Percentiles rank a stretch among this genome's conserved stretches.
Conservation (phyloP, 805 yeast species). For the Hanseniaspora opuntiae region DNA sequence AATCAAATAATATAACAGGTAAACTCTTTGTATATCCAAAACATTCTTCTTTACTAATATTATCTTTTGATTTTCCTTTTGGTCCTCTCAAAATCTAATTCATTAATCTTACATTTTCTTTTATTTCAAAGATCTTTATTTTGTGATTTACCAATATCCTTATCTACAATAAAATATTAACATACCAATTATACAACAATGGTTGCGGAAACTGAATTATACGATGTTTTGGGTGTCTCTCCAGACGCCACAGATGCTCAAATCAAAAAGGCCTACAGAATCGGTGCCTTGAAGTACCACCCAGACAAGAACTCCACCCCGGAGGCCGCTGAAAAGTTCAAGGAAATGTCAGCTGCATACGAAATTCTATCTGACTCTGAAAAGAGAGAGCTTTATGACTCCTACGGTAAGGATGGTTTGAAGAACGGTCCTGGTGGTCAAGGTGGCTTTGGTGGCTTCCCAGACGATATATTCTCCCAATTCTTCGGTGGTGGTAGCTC, state of each 20-base stretch:
- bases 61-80: no score
- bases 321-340: constrained; percentile 91
- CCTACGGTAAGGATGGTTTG: constrained; percentile 86
- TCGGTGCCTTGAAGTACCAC: constrained; percentile 65
- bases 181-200: constrained; percentile 23
- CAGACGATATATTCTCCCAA: constrained; percentile 39
- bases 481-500: constrained; percentile 55
- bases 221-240: constrained; percentile 60
- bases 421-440: constrained; percentile 63
- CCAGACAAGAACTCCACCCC: constrained; percentile 75
- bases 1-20: no score
- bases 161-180: no score
- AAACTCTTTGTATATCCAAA: no score
- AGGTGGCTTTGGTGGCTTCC: constrained; percentile 38
- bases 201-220: constrained; percentile 71
- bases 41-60: no score
- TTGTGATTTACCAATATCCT: no score
- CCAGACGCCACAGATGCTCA: constrained; percentile 56
- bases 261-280: constrained; percentile 71
- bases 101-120: no score
- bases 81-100: no score
- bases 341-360: constrained; percentile 76
- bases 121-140: no score
- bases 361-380: constrained; percentile 78
- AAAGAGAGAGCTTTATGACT: constrained; percentile 80